Evolutionary conservation across 495 filamentous ascomycete genomes (phyloP).

Genomic region (Echria macrotheca): DNA sequence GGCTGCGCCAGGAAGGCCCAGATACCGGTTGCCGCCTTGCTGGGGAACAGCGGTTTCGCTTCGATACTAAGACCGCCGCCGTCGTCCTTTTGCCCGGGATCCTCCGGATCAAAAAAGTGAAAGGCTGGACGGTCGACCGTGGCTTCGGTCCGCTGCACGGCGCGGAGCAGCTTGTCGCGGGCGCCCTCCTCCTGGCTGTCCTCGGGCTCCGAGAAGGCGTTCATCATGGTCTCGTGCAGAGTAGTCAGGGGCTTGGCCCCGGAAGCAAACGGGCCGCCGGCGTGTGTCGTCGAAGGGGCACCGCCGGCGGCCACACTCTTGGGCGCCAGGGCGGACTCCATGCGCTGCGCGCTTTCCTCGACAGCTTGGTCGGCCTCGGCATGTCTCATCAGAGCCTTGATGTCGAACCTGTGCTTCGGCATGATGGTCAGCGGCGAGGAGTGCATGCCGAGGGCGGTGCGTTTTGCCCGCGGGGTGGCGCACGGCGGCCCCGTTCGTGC

Average conservation of each 20-base stretch:
- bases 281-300: too few relatives aligned
- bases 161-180: conserved; percentile 56
- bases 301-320: neutral
- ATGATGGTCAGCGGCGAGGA: conserved; percentile 41
- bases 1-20: conserved; percentile 43
- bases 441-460: conserved; percentile 31
- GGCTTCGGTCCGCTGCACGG: conserved; percentile 71
- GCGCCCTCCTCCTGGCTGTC: conserved; percentile 49
- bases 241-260: conserved; percentile 13
- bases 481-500: conserved; percentile 1
- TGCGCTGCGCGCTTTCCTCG: conserved; percentile 52
- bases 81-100: conserved; percentile 7
- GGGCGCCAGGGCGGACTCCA: conserved; percentile 18
- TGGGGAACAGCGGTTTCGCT: conserved; percentile 31
- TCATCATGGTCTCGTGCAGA: conserved; percentile 32
- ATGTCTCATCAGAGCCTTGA: conserved; percentile 60
- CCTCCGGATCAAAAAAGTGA: conserved; percentile 57
- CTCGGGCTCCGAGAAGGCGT: conserved; percentile 43
- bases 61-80: conserved; percentile 23
- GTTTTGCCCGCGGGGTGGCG: conserved; percentile 35
- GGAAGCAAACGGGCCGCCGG: too few relatives aligned
- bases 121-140: conserved; percentile 54
- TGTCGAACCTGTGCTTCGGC: conserved; percentile 59
- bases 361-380: conserved; percentile 51
- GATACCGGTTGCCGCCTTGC: conserved; percentile 22